Evolutionary conservation across 805 yeast genomes (phyloP).

Genomic region (Kazachstania viticola): DNA sequence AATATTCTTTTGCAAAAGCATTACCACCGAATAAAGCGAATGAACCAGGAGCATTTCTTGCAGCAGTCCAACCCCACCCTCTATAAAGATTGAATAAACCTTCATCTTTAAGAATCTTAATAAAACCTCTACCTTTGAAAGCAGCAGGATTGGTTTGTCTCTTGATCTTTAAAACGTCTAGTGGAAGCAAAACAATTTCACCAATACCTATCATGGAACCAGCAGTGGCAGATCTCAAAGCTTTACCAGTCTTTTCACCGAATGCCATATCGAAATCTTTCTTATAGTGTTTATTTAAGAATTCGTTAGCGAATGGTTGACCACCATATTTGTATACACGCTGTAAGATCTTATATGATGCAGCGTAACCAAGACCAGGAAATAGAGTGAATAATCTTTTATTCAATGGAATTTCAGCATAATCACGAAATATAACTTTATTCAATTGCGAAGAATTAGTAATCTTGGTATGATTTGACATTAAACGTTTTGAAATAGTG

Average conservation of each 20-base stretch:
- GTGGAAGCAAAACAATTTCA: constrained; percentile 88
- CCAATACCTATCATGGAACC: constrained; percentile 97
- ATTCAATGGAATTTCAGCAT: constrained; percentile 59
- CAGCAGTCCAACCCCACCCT: constrained; percentile 99
- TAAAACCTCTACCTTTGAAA: constrained; percentile 95
- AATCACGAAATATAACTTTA: constrained; percentile 74
- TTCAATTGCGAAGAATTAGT: constrained; percentile 57
- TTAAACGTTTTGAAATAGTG: constrained; percentile 90
- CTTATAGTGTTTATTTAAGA: constrained; percentile 63
- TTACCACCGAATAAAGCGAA: constrained; percentile 97
- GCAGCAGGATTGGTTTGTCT: constrained; percentile 99
- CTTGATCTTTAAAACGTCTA: constrained; percentile 93
- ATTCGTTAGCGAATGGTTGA: constrained; percentile 96
- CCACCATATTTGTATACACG: constrained; percentile 99
- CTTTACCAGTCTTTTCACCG: constrained; percentile 94
- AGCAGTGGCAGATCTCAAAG: constrained; percentile 93
- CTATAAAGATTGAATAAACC: constrained; percentile 79
- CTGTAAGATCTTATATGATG: constrained; percentile 90
- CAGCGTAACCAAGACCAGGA: constrained; percentile 98
- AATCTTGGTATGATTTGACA: constrained; percentile 70
- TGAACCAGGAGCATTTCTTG: constrained; percentile 98
- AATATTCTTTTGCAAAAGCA: constrained; percentile 95
- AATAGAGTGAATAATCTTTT: constrained; percentile 72
- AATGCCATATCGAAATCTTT: constrained; percentile 60
- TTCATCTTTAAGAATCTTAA: constrained; percentile 77